A percentile compares a stretch with the other conserved stretches of the same genome.
phyloP scores from a whole-genome alignment of 2,329 filamentous ascomycete species.

The Rugonectria rugulosa region DNA sequence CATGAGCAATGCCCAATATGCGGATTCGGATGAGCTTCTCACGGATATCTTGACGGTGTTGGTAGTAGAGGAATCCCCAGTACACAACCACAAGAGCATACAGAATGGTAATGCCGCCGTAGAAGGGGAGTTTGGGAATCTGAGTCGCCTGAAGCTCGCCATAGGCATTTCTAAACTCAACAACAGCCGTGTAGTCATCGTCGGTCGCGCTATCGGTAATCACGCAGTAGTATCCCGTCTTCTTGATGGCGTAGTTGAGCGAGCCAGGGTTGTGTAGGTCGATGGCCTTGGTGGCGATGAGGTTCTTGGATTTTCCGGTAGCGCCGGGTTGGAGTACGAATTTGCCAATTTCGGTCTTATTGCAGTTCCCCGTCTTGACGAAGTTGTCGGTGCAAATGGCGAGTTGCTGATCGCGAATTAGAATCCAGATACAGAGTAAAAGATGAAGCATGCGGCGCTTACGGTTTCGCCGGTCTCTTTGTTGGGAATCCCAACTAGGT shows the following conservation, averaged over 20 bases:
- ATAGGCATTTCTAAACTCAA: constrained; percentile 95
- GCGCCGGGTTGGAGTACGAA: constrained; percentile 85
- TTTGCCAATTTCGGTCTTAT: constrained; percentile 77
- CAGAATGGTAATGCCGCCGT: constrained; percentile 90
- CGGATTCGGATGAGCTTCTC: constrained; percentile 43
- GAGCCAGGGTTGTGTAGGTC: constrained; percentile 78
- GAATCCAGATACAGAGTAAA: not conserved
- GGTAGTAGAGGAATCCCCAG: constrained; percentile 95
- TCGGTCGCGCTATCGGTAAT: constrained; percentile 75
- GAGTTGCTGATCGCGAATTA: constrained; percentile 43
- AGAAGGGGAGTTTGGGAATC: constrained; percentile 96
- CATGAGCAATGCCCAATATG: not conserved
- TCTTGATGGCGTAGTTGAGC: constrained; percentile 84
- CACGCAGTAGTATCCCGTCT: constrained; percentile 97
- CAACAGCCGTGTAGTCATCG: constrained; percentile 77
- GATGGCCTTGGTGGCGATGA: constrained; percentile 81
- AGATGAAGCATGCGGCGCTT: constrained; percentile 36
- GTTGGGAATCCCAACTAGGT: constrained; percentile 75
- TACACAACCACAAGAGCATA: constrained; percentile 85
- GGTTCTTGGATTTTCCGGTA: constrained; percentile 71
- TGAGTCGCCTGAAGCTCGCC: constrained; percentile 95
- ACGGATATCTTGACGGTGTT: constrained; percentile 91
- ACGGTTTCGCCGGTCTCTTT: constrained; percentile 63
- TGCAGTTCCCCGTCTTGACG: constrained; percentile 75
- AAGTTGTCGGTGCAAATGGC: constrained; percentile 78